These are phyloP conservation scores for Hordeum marinum DNA, from an alignment of 176 grass and related monocot species.

Conservation along the genomic window DNA sequence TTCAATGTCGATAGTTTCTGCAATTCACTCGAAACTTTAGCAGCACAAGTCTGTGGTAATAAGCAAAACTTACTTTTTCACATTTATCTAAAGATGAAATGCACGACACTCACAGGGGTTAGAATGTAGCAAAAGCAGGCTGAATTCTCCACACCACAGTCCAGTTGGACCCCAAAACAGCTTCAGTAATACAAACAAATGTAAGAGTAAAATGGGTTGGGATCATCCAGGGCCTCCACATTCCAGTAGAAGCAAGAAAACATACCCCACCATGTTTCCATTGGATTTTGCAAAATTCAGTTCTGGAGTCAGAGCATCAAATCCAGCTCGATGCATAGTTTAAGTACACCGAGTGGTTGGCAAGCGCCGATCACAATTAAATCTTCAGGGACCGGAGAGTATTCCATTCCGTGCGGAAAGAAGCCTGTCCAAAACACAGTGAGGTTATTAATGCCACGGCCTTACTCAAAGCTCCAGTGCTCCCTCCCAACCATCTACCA, in stretches of 20 bases:
- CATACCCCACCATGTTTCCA: constrained; percentile 7
- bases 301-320: not conserved
- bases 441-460: not conserved
- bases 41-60: not conserved
- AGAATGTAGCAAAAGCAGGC: not conserved
- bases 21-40: not conserved
- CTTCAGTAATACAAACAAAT: not conserved
- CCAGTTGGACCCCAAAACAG: not conserved
- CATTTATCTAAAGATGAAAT: not conserved
- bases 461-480: not conserved
- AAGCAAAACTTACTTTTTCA: not conserved
- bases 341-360: constrained; percentile 37
- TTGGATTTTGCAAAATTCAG: not conserved
- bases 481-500: constrained; percentile 6
- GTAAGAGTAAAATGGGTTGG: not conserved
- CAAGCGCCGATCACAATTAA: constrained; percentile 30
- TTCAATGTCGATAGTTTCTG: too few relatives aligned
- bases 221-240: not conserved
- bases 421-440: not conserved
- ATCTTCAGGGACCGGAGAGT: not conserved
- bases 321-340: constrained; percentile 17
- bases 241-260: constrained; percentile 14
- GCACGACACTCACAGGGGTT: too few relatives aligned
- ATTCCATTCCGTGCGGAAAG: not conserved
- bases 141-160: not conserved